phyloP scores from a whole-genome alignment of 2,329 filamentous ascomycete species.

The Penicillium paneum region DNA sequence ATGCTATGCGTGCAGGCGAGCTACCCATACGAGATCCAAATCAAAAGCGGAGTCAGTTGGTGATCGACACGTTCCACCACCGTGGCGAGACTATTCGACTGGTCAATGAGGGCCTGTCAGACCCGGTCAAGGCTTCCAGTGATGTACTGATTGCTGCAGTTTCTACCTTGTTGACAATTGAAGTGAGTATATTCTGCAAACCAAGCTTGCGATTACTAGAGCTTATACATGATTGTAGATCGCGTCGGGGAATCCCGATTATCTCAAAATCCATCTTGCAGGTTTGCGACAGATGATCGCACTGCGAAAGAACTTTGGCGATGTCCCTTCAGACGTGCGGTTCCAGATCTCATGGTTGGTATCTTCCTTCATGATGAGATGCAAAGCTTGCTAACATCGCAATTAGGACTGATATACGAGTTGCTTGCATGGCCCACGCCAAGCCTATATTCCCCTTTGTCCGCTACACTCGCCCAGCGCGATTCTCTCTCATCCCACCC shows the following conservation, averaged over 20 bases:
- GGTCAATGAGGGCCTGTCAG: constrained; percentile 39
- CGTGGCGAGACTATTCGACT: constrained; percentile 40
- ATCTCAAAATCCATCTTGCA: constrained; percentile 40
- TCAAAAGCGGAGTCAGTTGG: constrained; percentile 30
- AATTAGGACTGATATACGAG: constrained; percentile 41
- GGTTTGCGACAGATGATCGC: constrained; percentile 40
- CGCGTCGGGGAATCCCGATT: constrained; percentile 39
- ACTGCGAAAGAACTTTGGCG: constrained; percentile 37
- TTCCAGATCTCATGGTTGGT: constrained; percentile 42
- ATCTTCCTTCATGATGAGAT: not conserved
- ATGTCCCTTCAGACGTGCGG: constrained; percentile 37
- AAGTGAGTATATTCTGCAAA: constrained; percentile 25
- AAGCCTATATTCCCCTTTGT: constrained; percentile 41
- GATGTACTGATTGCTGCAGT: constrained; percentile 41
- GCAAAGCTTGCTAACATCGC: constrained; percentile 1
- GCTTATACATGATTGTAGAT: constrained; percentile 25
- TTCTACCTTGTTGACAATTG: constrained; percentile 39
- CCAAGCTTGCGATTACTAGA: not conserved
- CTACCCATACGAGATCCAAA: constrained; percentile 34
- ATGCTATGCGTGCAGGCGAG: constrained; percentile 33
- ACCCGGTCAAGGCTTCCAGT: constrained; percentile 38
- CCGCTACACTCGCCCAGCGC: constrained; percentile 32
- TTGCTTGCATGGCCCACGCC: constrained; percentile 38
- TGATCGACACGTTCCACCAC: constrained; percentile 39
- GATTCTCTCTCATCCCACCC: constrained; percentile 30